These are phyloP conservation scores for Pseudogymnoascus pannorum DNA, from an alignment of 2,329 filamentous ascomycete species.

Conservation along the genomic window DNA sequence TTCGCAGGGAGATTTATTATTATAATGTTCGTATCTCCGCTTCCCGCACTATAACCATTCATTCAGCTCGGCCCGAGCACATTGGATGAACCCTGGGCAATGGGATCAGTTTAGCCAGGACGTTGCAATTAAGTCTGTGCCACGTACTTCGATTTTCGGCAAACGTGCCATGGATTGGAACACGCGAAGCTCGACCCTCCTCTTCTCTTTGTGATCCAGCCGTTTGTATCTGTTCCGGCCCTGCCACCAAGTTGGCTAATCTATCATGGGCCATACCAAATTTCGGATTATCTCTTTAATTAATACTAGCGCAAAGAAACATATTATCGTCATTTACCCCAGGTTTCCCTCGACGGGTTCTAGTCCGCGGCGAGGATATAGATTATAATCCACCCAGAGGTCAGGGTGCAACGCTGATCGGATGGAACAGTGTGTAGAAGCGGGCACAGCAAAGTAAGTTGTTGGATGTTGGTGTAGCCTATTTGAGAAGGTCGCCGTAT, in stretches of 20 bases:
- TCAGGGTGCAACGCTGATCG: background rate
- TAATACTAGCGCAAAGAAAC: background rate
- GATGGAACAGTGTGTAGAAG: background rate
- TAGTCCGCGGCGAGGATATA: background rate
- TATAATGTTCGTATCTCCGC: too few species aligned
- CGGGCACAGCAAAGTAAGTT: background rate
- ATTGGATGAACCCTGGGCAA: background rate
- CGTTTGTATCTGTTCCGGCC: too few species aligned
- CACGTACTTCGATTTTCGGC: background rate
- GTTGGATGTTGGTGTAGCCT: background rate
- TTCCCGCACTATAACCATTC: too few species aligned
- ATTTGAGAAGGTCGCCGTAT: background rate
- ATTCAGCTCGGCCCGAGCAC: background rate
- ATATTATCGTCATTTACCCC: background rate
- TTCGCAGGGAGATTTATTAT: too few species aligned
- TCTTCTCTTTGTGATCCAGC: background rate
- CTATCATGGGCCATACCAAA: too few species aligned
- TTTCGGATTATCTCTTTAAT: background rate
- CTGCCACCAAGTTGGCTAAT: too few species aligned
- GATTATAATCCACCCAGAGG: background rate
- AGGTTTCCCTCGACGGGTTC: background rate
- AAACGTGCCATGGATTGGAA: background rate
- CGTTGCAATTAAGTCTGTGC: background rate
- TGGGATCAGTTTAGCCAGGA: slow-evolving; percentile 2
- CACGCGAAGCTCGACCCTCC: background rate